phyloP scores from a whole-genome alignment of 805 yeast genomes.

The Starmerella vaccinii region DNA sequence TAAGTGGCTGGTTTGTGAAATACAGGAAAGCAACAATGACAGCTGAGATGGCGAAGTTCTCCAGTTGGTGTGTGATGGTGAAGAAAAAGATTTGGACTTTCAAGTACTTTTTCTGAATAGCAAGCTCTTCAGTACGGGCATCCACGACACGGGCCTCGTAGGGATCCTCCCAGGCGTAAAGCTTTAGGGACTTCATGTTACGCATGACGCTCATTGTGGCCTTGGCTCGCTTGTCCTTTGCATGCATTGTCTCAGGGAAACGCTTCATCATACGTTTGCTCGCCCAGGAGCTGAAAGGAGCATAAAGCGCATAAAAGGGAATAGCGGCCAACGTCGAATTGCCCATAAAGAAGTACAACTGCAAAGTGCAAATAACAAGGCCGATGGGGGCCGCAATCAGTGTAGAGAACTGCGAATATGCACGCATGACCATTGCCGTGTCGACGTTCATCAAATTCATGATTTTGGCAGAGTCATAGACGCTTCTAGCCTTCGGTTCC shows the following conservation, averaged over 20 bases:
- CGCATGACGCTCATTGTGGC: constrained; percentile 73
- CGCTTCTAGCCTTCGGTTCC: constrained; percentile 50
- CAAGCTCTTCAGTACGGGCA: constrained; percentile 73
- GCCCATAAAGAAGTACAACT: constrained; percentile 64
- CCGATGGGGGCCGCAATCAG: constrained; percentile 90
- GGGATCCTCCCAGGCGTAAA: constrained; percentile 94
- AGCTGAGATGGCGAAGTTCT: constrained; percentile 73
- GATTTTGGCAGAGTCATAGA: constrained; percentile 75
- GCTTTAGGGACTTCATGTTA: constrained; percentile 80
- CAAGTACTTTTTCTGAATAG: constrained; percentile 56
- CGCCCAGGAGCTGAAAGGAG: constrained; percentile 62
- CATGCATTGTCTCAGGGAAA: constrained; percentile 42
- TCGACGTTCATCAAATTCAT: constrained; percentile 86
- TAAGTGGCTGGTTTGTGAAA: constrained; percentile 52
- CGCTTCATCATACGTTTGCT: constrained; percentile 49
- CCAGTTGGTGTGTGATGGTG: constrained; percentile 52
- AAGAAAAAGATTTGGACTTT: constrained; percentile 35
- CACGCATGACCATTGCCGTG: constrained; percentile 71
- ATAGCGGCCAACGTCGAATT: constrained; percentile 87
- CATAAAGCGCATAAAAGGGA: constrained; percentile 57
- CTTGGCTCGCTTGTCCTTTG: constrained; percentile 83
- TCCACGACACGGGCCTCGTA: constrained; percentile 54
- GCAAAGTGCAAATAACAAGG: constrained; percentile 57
- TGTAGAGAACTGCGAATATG: constrained; percentile 61
- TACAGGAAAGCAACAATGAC: constrained; percentile 74